Evolutionary conservation across 768 basidiomycete species (phyloP), one percentile per base, ranked within the genome.

Genomic region (Chlorophyllum brunneum): DNA sequence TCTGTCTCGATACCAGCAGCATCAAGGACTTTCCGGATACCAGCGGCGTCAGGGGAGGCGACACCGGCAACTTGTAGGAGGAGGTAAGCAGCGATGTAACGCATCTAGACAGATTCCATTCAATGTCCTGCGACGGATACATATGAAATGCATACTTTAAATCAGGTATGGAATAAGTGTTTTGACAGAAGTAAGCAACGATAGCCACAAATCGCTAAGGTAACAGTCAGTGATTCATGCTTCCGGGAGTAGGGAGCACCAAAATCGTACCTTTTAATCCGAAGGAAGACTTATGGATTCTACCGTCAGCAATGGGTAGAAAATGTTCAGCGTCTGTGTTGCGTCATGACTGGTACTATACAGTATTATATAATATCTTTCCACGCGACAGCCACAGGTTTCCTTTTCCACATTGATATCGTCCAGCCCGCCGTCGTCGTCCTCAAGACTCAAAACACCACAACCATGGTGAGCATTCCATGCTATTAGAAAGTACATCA

Each of bases 31-130:
- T 85, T 85, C 76, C 85, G 92, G 76, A 99, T 78, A 68, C 98
- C 95, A 40, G 64, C 79, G 49, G 89, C 90, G 55, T 86, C 84
- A 58, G 97, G 95, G 57, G 80, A 82, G 63, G 85, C 73, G 66
- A 98, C 98, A 51, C 97, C 97, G 60, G 93, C 97, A 67, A 84
- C 81, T 71, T 89, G 88, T 75, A 98, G 93, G 69, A 99, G 92
- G 55, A 99, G 85, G 80, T 97, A 98, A 60, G 93, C 92, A 75
- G 93, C 95, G 71, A 98, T 76, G 67, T 93, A 75, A 73, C 89
- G 89, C 91, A 93, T 93, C 87, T 89, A 60, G 26, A 15, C 15
- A 9, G 34, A 31, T 33, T 15, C 26, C 8, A 38, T 4, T 51
- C 13, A 45, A 23, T 4, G 4, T 10, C 20, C 5, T 13, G 22